Base-by-base conservation (phyloP, 352 stramenopile genomes). In the Pythium coloratum region DNA sequence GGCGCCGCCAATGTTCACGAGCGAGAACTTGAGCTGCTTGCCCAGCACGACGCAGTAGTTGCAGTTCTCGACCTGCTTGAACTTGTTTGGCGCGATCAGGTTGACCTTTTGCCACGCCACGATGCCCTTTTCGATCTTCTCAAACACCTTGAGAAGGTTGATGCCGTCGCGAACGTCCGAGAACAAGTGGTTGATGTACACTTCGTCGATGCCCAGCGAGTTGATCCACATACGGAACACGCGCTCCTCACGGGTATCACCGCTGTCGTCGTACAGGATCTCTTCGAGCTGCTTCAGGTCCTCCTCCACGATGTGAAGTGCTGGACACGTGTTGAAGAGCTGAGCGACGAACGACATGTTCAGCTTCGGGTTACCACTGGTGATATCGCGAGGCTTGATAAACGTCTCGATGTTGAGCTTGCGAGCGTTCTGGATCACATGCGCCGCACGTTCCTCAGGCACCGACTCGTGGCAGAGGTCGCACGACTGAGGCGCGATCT, bases 211-310 rank as follows among this genome's bases (percentile, higher is more conserved):
- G 26, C 77, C 89, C 36, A 98, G 70, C 51, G 91, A 97, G 80
- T 97, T 97, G 66, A 97, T 96, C 92, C 92, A 98, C 89, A 96
- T 91, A 32, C 88, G 87, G 76, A 96, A 97, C 8, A 92, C 86
- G 1, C 89, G 85, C 64, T 95, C 89, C 76, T 97, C 90, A 42
- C 90, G 88, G 13, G 86, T 96, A 61, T 95, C 89, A 13, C 85
- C 87, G 34, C 84, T 73, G 50, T 96, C 90, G 61, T 97, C 90
- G 69, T 95, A 93, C 70, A 94, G 57, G 51, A 96, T 84, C 53
- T 97, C 89, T 30, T 96, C 79, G 6, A 96, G 81, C 66, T 94
- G 82, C 65, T 95, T 92, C 9, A 96, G 72, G 38, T 94, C 89
- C 63, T 92, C 88, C 59, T 92, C 86, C 30, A 94, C 74, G 30